phyloP scores from a whole-genome alignment of 768 basidiomycete genomes.

The Infundibulicybe gibba region DNA sequence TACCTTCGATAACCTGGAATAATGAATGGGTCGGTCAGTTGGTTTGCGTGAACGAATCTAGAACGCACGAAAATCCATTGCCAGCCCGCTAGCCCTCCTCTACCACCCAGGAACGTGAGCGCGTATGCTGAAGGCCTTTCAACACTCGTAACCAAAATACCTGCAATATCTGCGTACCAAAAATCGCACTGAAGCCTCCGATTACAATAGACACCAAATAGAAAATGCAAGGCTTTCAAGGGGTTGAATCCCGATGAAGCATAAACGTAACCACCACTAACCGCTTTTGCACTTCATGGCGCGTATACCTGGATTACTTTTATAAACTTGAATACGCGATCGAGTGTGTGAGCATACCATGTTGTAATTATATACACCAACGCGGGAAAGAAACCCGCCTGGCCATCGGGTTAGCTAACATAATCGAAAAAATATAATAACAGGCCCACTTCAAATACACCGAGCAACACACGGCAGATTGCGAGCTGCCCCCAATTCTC shows the following conservation, averaged over 20 bases:
- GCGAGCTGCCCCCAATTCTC: conserved; percentile 21
- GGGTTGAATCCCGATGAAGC: not conserved
- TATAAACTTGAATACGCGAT: not conserved
- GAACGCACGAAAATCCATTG: conserved; percentile 23
- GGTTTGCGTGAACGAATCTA: not conserved
- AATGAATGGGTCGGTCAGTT: not conserved
- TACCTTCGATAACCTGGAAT: conserved; percentile 20
- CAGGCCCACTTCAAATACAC: conserved; percentile 20
- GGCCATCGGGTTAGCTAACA: not conserved
- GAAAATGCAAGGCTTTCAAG: conserved; percentile 22
- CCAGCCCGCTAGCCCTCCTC: conserved; percentile 16
- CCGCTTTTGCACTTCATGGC: conserved; percentile 40
- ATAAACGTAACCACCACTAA: not conserved
- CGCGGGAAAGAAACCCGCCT: conserved; percentile 41
- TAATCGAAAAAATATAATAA: not conserved
- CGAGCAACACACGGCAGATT: conserved; percentile 20
- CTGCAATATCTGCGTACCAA: conserved; percentile 10
- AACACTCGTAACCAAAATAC: not conserved
- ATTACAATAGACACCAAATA: conserved; percentile 26
- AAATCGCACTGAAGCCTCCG: conserved; percentile 23
- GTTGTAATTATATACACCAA: conserved; percentile 37
- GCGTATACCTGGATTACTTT: conserved; percentile 24
- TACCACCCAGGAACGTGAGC: conserved; percentile 10
- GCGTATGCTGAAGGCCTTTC: conserved; percentile 8
- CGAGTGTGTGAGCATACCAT: conserved; percentile 19